Evolutionary conservation across 2,329 filamentous ascomycete species (phyloP), one percentile per base, ranked within the genome.

Genomic region (Madurella fahalii): DNA sequence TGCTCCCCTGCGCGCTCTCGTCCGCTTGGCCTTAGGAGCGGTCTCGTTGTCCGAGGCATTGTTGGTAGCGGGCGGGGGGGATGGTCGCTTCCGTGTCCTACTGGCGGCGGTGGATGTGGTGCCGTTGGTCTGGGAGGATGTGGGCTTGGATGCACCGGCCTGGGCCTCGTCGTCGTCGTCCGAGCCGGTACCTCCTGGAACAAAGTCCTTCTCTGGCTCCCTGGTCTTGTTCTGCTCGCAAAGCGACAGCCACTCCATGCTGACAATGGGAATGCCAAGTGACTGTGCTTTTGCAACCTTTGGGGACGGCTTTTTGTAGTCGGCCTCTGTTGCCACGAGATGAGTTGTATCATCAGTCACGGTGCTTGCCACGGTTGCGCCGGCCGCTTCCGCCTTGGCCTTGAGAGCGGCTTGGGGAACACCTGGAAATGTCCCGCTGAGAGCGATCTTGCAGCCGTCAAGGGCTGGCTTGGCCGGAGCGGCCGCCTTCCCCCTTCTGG

Each of bases 231-330:
- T 67, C 13, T 70, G 58, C 39, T 79, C 70, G 18, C 77, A 83
- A n/a, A 84, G 77, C 2, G 79, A 59, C n/a, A 85, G 70, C 87
- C 87, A 90, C 13, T 79, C 70, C 0, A 85, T 67, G 9, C 69
- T 74, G 25, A 90, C 77, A 44, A 89, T 75, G 2, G 75, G 75
- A 12, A 86, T 69, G 17, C 67, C 72, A 34, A 76, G 72, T 12
- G 72, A 61, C 9, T 72, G 66, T 4, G 76, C 80, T 15, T 78
- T 68, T 61, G 71, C 72, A 59, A 81, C 77, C 63, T 86, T 86
- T 42, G 70, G 65, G 0, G 77, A 76, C 1, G 68, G 68, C 43
- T 75, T 77, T 8, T 76, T 68, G 58, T 74, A 79, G 57, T 85
- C 82, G 9, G 73, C 69, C 8, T 77, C 70, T 0, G 76, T 80